A percentile compares a stretch with the other conserved stretches of the same genome.
phyloP scores from a whole-genome alignment of 2,329 filamentous ascomycete species.

The Aspergillus pseudonomiae region DNA sequence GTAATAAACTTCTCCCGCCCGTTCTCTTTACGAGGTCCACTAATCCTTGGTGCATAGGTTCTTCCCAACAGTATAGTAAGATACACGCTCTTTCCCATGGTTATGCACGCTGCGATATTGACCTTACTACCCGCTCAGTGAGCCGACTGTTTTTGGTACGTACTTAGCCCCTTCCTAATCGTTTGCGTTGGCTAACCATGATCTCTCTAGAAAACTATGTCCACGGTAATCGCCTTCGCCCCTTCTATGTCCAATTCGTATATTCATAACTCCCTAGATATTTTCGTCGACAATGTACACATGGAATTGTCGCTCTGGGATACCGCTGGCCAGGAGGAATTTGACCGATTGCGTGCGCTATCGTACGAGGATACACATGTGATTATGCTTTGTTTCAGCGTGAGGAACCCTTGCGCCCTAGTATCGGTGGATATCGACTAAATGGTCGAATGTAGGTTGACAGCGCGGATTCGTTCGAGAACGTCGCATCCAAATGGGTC shows the following conservation, averaged over 20 bases:
- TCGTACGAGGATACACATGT: conserved; percentile 98
- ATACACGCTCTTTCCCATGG: not conserved
- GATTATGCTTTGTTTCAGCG: conserved; percentile 98
- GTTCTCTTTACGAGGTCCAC: conserved; percentile 12
- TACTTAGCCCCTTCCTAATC: conserved; percentile 15
- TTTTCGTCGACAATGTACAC: conserved; percentile 96
- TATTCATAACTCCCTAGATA: conserved; percentile 62
- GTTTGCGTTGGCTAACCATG: conserved; percentile 31
- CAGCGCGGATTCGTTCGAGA: conserved; percentile 93
- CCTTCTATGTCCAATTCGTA: conserved; percentile 1
- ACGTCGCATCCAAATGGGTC: conserved; percentile 98
- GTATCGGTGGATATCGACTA: not conserved
- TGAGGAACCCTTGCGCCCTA: conserved; percentile 33
- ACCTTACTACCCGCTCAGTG: conserved; percentile 50
- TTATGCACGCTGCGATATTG: conserved; percentile 20
- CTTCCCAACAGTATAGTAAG: conserved; percentile 93
- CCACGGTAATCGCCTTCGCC: conserved; percentile 66
- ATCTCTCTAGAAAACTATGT: conserved; percentile 82
- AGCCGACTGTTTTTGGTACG: conserved; percentile 86
- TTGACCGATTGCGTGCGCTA: conserved; percentile 90
- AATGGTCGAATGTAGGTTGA: conserved; percentile 62
- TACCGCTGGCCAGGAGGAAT: conserved; percentile 98
- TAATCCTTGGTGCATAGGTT: conserved; percentile 60
- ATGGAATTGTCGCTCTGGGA: conserved; percentile 98
- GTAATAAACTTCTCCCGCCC: conserved; percentile 52